Percentiles rank a stretch among this genome's conserved stretches.
phyloP scores from a whole-genome alignment of 2,329 filamentous ascomycete genomes.

The Fusarium citri region DNA sequence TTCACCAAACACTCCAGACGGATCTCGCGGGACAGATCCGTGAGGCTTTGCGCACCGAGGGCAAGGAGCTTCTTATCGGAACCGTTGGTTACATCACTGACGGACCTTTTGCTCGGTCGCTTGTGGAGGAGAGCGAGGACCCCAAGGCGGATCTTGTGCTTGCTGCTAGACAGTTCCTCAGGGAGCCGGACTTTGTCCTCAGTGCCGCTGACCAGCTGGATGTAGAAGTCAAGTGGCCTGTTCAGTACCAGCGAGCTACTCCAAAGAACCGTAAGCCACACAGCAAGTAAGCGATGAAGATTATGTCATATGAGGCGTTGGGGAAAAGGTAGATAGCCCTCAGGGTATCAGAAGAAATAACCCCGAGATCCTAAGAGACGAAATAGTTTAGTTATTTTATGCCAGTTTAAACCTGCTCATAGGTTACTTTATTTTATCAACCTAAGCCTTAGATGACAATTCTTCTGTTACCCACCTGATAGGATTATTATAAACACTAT shows the following conservation, averaged over 20 bases:
- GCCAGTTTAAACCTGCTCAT: too few species aligned
- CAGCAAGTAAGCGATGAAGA: background rate
- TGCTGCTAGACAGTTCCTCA: constrained; percentile 80
- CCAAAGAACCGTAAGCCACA: constrained; percentile 21
- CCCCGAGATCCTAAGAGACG: too few species aligned
- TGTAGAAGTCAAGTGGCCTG: constrained; percentile 77
- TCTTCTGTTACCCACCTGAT: too few species aligned
- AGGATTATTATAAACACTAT: background rate
- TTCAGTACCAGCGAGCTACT: constrained; percentile 64
- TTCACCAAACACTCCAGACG: constrained; percentile 77
- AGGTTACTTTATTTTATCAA: too few species aligned
- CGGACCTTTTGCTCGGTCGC: constrained; percentile 72
- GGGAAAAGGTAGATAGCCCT: background rate
- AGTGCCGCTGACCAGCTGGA: constrained; percentile 77
- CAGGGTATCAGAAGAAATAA: too few species aligned
- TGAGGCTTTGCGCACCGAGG: constrained; percentile 65
- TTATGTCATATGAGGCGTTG: background rate
- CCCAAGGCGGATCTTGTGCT: constrained; percentile 76
- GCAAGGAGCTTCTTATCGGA: constrained; percentile 70
- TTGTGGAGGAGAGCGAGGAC: constrained; percentile 61
- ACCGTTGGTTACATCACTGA: constrained; percentile 80
- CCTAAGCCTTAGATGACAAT: too few species aligned
- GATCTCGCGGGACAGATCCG: constrained; percentile 79
- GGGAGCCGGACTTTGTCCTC: constrained; percentile 83
- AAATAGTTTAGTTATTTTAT: too few species aligned